phyloP scores from a whole-genome alignment of 2,329 filamentous ascomycete species.

The Eutypella sp. region DNA sequence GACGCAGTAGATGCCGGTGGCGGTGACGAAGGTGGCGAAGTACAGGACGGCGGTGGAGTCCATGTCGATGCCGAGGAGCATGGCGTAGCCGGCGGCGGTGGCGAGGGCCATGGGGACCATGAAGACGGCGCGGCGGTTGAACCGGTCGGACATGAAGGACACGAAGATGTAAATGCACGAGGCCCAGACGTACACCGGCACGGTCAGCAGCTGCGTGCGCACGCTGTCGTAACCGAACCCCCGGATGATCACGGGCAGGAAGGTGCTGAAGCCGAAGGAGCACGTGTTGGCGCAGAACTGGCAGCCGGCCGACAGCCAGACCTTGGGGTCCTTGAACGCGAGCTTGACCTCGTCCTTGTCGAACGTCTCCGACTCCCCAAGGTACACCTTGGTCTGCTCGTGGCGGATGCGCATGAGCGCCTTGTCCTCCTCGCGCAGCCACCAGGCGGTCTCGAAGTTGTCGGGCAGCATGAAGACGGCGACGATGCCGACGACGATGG shows the following conservation, averaged over 20 bases:
- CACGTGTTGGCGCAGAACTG: slow-evolving; percentile 3
- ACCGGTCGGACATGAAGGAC: slow-evolving; percentile 8
- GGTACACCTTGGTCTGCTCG: slow-evolving; percentile 5
- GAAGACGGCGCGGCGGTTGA: slow-evolving; percentile 9
- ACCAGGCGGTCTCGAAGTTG: slow-evolving; percentile 10
- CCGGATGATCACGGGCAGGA: slow-evolving; percentile 6
- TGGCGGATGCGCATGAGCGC: slow-evolving; percentile 7
- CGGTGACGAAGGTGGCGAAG: slow-evolving; percentile 12
- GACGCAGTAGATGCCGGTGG: slow-evolving; percentile 13
- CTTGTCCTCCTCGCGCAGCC: slow-evolving; percentile 10
- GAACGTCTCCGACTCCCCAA: slow-evolving; percentile 6
- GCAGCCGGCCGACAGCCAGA: slow-evolving; percentile 6
- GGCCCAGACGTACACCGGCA: slow-evolving; percentile 8
- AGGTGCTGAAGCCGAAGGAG: slow-evolving; percentile 6
- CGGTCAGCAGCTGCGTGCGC: slow-evolving; percentile 6
- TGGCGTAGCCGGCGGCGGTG: slow-evolving; percentile 6
- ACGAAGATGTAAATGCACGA: slow-evolving; percentile 5
- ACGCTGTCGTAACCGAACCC: slow-evolving; percentile 8
- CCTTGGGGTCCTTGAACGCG: slow-evolving; percentile 10
- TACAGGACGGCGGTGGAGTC: slow-evolving; percentile 4
- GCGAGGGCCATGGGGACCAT: slow-evolving; percentile 6
- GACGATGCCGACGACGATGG: slow-evolving; percentile 6
- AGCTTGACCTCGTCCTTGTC: slow-evolving; percentile 8
- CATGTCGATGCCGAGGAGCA: slow-evolving; percentile 7
- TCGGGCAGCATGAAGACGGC: slow-evolving; percentile 9